phyloP scores from a whole-genome alignment of 2,329 filamentous ascomycete genomes.

The Botrytis fabae region DNA sequence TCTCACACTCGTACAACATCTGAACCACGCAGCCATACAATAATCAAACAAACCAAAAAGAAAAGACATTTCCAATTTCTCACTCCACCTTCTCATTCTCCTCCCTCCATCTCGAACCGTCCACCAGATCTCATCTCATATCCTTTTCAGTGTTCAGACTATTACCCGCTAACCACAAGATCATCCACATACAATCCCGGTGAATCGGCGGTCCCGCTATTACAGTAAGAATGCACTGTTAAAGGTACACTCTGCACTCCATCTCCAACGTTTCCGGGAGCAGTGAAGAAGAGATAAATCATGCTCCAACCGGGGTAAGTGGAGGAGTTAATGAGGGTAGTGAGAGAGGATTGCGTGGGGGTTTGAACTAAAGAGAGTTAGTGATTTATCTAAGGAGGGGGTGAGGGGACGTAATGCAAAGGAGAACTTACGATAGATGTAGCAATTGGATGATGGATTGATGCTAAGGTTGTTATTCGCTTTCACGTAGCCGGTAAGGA shows the following conservation, averaged over 20 bases:
- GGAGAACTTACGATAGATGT: neutral
- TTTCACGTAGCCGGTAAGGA: constrained; percentile 2
- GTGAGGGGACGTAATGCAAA: too few species aligned
- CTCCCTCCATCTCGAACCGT: neutral
- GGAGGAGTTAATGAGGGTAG: neutral
- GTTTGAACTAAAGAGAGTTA: neutral
- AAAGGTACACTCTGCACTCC: neutral
- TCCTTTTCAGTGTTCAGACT: too few species aligned
- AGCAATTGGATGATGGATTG: neutral
- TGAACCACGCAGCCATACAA: neutral
- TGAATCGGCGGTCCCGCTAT: neutral
- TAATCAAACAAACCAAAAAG: neutral
- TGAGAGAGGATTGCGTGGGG: neutral
- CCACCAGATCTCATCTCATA: neutral
- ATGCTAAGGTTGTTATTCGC: neutral
- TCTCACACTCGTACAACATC: neutral
- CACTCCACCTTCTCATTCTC: neutral
- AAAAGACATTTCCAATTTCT: neutral
- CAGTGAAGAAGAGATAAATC: constrained; percentile 12
- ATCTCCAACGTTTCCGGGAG: neutral
- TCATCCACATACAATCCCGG: constrained; percentile 4
- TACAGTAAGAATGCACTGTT: neutral
- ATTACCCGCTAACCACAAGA: neutral
- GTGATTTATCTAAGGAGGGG: too few species aligned
- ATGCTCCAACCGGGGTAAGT: constrained; percentile 14